Percentiles rank a stretch among this genome's conserved stretches.
Evolutionary conservation across 768 basidiomycete species (phyloP).

Genomic region (Plicaturopsis crispa): DNA sequence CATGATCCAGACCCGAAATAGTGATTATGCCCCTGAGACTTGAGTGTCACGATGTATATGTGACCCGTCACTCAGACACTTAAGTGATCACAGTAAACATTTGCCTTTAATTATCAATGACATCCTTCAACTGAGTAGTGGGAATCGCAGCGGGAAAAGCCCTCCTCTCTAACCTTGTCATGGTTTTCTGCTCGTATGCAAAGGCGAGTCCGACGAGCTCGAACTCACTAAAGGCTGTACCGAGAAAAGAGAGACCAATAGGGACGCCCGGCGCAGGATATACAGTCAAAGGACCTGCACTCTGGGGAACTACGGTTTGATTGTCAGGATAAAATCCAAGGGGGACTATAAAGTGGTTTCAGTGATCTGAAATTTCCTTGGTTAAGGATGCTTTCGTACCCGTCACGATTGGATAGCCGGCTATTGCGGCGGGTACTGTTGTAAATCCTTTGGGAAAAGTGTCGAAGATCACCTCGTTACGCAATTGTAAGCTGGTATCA

Average conservation of each 20-base stretch:
- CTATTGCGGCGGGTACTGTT: slow-evolving; percentile 19
- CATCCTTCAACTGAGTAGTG: slow-evolving; percentile 37
- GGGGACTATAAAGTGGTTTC: slow-evolving; percentile 15
- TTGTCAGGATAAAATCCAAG: slow-evolving; percentile 30
- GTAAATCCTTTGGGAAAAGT: slow-evolving; percentile 2
- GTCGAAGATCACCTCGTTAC: neutral
- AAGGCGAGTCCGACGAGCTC: slow-evolving; percentile 32
- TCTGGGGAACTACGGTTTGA: slow-evolving; percentile 16
- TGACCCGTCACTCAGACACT: too few relatives aligned
- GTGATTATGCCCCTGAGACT: too few relatives aligned
- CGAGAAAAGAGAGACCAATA: slow-evolving; percentile 34
- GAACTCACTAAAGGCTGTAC: slow-evolving; percentile 37
- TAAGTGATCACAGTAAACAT: too few relatives aligned
- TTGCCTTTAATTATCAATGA: slow-evolving; percentile 6
- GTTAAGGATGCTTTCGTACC: neutral
- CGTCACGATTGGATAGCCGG: slow-evolving; percentile 26
- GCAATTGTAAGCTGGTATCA: neutral
- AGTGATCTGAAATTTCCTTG: too few relatives aligned
- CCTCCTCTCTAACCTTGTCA: slow-evolving; percentile 37
- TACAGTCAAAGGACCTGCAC: slow-evolving; percentile 24
- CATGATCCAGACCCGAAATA: too few relatives aligned
- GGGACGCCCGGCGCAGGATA: slow-evolving; percentile 30
- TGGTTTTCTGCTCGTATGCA: slow-evolving; percentile 50
- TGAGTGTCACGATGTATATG: too few relatives aligned
- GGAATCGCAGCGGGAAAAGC: slow-evolving; percentile 50